Percentiles rank a stretch among this genome's conserved stretches.
These are phyloP conservation scores for Penicillium chermesinum DNA, from an alignment of 495 filamentous ascomycete genomes.

Conservation along the genomic window DNA sequence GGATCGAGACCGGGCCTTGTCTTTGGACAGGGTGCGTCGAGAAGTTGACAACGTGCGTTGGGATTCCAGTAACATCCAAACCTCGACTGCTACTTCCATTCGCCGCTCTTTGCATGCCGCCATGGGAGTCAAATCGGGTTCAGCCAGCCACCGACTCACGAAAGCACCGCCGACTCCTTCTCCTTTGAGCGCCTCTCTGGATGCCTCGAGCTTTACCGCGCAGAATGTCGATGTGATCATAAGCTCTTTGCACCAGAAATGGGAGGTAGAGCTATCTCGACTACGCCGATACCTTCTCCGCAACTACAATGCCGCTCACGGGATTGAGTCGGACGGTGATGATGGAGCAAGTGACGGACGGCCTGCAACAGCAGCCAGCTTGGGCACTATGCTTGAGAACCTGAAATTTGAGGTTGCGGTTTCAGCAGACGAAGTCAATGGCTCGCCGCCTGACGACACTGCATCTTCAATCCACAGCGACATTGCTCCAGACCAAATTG, in stretches of 20 bases:
- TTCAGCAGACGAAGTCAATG: constrained; percentile 28
- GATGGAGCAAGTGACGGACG: constrained; percentile 36
- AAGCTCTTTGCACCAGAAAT: constrained; percentile 53
- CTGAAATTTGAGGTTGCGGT: constrained; percentile 38
- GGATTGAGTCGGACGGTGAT: constrained; percentile 24
- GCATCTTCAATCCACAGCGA: constrained; percentile 7
- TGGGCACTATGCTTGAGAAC: constrained; percentile 38
- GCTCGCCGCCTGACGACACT: constrained; percentile 17
- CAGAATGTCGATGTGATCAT: constrained; percentile 53
- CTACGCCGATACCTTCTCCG: constrained; percentile 55
- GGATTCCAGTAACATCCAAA: constrained; percentile 26
- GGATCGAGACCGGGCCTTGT: constrained; percentile 55
- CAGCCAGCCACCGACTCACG: constrained; percentile 28
- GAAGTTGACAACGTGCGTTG: constrained; percentile 52
- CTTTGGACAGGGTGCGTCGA: constrained; percentile 57
- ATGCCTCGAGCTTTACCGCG: constrained; percentile 28
- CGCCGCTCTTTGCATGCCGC: constrained; percentile 43
- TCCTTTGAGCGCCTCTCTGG: constrained; percentile 17
- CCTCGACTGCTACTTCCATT: constrained; percentile 38
- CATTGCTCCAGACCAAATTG: constrained; percentile 1
- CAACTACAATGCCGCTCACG: constrained; percentile 55
- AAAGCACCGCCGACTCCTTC: constrained; percentile 26
- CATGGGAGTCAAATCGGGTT: constrained; percentile 29
- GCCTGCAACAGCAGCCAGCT: constrained; percentile 34
- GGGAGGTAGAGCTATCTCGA: constrained; percentile 55